A percentile compares a stretch with the other conserved stretches of the same genome.
Evolutionary conservation across 2,329 filamentous ascomycete species (phyloP).

Genomic region (Ceratocystis ficicola): DNA sequence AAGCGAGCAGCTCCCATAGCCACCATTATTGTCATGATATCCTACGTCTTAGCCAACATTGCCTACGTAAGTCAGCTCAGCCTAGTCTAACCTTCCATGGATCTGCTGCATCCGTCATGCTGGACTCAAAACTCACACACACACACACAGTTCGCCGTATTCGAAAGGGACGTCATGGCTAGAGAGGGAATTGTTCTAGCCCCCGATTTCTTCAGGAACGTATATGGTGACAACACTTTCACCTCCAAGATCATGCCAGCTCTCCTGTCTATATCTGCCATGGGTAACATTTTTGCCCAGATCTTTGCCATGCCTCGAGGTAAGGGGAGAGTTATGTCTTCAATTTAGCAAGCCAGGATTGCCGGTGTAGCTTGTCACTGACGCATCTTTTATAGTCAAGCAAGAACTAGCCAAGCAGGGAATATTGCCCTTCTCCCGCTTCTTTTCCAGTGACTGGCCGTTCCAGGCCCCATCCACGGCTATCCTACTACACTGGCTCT

Average conservation of each 20-base stretch:
- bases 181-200: constrained; percentile 49
- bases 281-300: constrained; percentile 48
- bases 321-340: constrained; percentile 27
- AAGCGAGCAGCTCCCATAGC: constrained; percentile 46
- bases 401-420: constrained; percentile 60
- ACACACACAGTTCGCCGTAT: constrained; percentile 40
- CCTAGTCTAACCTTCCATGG: too few relatives aligned
- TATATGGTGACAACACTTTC: constrained; percentile 44
- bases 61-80: constrained; percentile 35
- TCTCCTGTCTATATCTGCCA: constrained; percentile 48
- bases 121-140: too few relatives aligned
- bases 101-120: too few relatives aligned
- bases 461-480: constrained; percentile 35
- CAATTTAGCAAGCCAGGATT: not conserved
- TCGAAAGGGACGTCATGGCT: constrained; percentile 46
- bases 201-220: constrained; percentile 47
- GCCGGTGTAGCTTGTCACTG: not conserved
- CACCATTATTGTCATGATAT: constrained; percentile 38
- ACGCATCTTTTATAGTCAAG: constrained; percentile 31
- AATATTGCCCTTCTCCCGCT: constrained; percentile 49
- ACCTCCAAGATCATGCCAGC: constrained; percentile 39
- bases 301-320: constrained; percentile 20
- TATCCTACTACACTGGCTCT: constrained; percentile 19
- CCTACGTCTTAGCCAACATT: constrained; percentile 53
- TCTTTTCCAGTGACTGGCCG: constrained; percentile 59